These are phyloP conservation scores for Stemphylium beticola DNA, from an alignment of 2,329 filamentous ascomycete genomes.

Conservation along the genomic window DNA sequence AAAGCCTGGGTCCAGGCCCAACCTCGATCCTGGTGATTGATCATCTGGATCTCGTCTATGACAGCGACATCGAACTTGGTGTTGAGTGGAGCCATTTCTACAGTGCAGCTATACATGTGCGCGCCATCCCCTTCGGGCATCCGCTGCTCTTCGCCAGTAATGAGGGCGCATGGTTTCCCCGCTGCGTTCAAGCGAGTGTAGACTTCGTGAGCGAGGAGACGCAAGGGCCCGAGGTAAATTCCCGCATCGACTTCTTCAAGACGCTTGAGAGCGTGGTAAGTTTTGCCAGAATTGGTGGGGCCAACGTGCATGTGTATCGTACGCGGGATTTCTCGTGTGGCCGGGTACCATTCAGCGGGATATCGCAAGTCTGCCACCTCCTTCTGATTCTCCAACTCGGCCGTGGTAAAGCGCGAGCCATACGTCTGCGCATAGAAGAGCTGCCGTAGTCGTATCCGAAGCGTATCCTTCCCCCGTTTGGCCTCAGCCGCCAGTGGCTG, in stretches of 20 bases:
- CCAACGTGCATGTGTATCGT: conserved; percentile 93
- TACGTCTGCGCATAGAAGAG: conserved; percentile 63
- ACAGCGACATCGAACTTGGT: conserved; percentile 83
- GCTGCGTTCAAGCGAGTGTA: conserved; percentile 83
- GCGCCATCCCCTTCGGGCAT: conserved; percentile 59
- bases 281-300: conserved; percentile 97
- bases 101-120: conserved; percentile 81
- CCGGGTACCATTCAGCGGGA: conserved; percentile 91
- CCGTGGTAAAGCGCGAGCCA: conserved; percentile 44
- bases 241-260: conserved; percentile 78
- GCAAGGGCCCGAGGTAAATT: conserved; percentile 88
- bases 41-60: conserved; percentile 99
- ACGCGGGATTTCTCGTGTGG: conserved; percentile 78
- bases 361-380: conserved; percentile 80
- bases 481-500: conserved; percentile 18
- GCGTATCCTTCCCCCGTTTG: conserved; percentile 15
- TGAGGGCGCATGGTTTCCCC: conserved; percentile 75
- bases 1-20: conserved; percentile 95
- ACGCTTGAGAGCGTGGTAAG: conserved; percentile 87
- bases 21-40: conserved; percentile 77
- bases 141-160: conserved; percentile 91
- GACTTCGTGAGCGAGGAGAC: conserved; percentile 92
- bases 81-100: conserved; percentile 79
- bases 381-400: conserved; percentile 47
- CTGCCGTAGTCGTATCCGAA: conserved; percentile 67